These are phyloP conservation scores for Metschnikowia continentalis DNA, from an alignment of 805 yeast genomes.

Conservation along the genomic window DNA sequence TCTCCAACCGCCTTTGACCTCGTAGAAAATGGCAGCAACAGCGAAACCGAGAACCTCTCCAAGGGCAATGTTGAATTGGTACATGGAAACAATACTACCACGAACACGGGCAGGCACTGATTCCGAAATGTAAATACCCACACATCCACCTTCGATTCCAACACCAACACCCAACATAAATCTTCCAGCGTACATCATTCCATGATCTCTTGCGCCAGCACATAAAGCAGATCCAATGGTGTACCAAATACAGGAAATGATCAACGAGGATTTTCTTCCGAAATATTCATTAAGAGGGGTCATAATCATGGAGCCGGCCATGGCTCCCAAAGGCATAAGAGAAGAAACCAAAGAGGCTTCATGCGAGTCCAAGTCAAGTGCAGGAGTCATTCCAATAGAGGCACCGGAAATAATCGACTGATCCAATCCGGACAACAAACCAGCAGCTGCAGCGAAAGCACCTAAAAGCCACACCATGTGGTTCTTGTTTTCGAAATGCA, in stretches of 20 bases:
- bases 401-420: conserved; percentile 69
- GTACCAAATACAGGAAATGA: conserved; percentile 55
- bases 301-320: conserved; percentile 57
- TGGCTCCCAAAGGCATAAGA: conserved; percentile 67
- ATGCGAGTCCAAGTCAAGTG: conserved; percentile 36
- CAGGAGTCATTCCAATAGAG: conserved; percentile 44
- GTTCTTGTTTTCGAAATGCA: conserved; percentile 42
- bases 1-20: conserved; percentile 59
- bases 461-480: conserved; percentile 46
- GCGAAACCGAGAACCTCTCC: conserved; percentile 67
- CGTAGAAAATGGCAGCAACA: conserved; percentile 57
- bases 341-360: conserved; percentile 53
- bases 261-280: conserved; percentile 54
- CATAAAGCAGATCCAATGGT: conserved; percentile 59
- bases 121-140: conserved; percentile 60
- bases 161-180: conserved; percentile 60
- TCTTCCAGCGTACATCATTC: conserved; percentile 48
- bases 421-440: conserved; percentile 62
- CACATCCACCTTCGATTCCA: conserved; percentile 64
- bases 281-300: conserved; percentile 53
- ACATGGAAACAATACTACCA: conserved; percentile 58
- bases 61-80: conserved; percentile 61
- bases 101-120: conserved; percentile 55
- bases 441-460: conserved; percentile 57
- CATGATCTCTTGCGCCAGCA: conserved; percentile 37